phyloP scores from a whole-genome alignment of 108 stramenopile species.

The Nitzschia sp. region DNA sequence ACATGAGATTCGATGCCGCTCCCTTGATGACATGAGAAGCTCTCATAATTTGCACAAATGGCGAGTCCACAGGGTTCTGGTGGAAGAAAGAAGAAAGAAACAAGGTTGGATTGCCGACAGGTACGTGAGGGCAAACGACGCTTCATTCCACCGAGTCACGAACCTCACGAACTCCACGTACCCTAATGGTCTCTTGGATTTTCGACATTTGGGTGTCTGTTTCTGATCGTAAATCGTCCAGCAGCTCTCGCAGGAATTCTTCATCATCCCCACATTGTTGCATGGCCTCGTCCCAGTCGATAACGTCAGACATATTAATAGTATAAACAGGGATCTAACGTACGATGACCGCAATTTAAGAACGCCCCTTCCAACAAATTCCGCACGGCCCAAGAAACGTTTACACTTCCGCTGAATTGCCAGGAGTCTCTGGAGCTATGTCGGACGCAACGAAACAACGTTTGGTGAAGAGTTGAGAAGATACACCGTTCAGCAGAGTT shows the following conservation, averaged over 20 bases:
- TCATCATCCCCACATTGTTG: slow-evolving; percentile 94
- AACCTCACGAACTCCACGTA: slow-evolving; percentile 26
- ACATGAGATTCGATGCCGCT: slow-evolving; percentile 92
- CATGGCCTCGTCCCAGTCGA: slow-evolving; percentile 92
- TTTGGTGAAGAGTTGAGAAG: too few species aligned
- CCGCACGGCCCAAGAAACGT: too few species aligned
- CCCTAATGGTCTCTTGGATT: slow-evolving; percentile 72
- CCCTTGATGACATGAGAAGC: slow-evolving; percentile 92
- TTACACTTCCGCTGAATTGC: too few species aligned
- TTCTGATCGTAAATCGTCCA: slow-evolving; percentile 84
- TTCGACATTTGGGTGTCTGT: slow-evolving; percentile 74
- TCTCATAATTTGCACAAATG: slow-evolving; percentile 72
- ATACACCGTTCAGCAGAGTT: too few species aligned
- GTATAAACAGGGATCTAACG: not conserved
- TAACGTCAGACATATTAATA: slow-evolving; percentile 51
- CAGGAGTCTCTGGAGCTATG: too few species aligned
- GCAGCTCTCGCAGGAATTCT: slow-evolving; percentile 86
- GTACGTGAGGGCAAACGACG: not conserved
- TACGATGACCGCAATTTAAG: too few species aligned
- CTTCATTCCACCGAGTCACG: not conserved
- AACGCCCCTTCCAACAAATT: too few species aligned
- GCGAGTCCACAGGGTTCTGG: slow-evolving; percentile 54
- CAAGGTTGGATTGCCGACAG: not conserved
- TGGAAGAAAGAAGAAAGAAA: slow-evolving; percentile 16
- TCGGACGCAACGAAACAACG: too few species aligned